A percentile compares a stretch with the other conserved stretches of the same genome.
These are phyloP conservation scores for Amesomyces nigricolor DNA, from an alignment of 2,329 filamentous ascomycete genomes.

Conservation along the genomic window DNA sequence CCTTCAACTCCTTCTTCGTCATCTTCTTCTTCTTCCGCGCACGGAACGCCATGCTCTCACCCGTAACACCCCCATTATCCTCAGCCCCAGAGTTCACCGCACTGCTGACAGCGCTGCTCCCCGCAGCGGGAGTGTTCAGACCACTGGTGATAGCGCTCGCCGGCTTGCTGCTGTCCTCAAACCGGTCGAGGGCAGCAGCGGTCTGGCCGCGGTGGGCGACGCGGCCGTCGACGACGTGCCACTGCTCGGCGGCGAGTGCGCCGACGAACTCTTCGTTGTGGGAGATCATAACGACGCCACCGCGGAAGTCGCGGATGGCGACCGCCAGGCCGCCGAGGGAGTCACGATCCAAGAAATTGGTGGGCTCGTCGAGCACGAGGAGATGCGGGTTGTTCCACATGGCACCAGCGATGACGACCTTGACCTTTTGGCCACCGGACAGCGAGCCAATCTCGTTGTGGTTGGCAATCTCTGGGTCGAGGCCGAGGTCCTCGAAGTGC, in stretches of 20 bases:
- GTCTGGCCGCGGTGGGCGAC: slow-evolving; percentile 78
- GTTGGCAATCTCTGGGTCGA: slow-evolving; percentile 96
- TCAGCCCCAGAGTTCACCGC: slow-evolving; percentile 79
- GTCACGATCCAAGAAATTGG: slow-evolving; percentile 98
- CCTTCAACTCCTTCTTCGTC: slow-evolving; percentile 94
- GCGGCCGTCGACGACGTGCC: slow-evolving; percentile 84
- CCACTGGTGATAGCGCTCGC: slow-evolving; percentile 57
- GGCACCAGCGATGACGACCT: slow-evolving; percentile 91
- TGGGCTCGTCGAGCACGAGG: slow-evolving; percentile 95
- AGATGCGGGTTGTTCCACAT: slow-evolving; percentile 99
- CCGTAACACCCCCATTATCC: slow-evolving; percentile 49
- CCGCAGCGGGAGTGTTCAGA: slow-evolving; percentile 51
- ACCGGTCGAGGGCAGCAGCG: slow-evolving; percentile 70
- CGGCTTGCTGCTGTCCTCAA: slow-evolving; percentile 72
- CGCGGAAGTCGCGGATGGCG: slow-evolving; percentile 96
- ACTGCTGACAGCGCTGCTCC: slow-evolving; percentile 51
- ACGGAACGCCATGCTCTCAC: slow-evolving; percentile 72
- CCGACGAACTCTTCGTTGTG: slow-evolving; percentile 99
- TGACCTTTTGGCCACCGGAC: slow-evolving; percentile 97
- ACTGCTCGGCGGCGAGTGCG: slow-evolving; percentile 91
- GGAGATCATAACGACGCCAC: slow-evolving; percentile 97
- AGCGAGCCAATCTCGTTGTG: slow-evolving; percentile 97
- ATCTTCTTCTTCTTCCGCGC: slow-evolving; percentile 96
- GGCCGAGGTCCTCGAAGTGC: slow-evolving; percentile 94
- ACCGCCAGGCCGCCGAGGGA: slow-evolving; percentile 95